A percentile compares a stretch with the other conserved stretches of the same genome.
phyloP scores from a whole-genome alignment of 257 asterid genomes.

The Solanum rostratum region DNA sequence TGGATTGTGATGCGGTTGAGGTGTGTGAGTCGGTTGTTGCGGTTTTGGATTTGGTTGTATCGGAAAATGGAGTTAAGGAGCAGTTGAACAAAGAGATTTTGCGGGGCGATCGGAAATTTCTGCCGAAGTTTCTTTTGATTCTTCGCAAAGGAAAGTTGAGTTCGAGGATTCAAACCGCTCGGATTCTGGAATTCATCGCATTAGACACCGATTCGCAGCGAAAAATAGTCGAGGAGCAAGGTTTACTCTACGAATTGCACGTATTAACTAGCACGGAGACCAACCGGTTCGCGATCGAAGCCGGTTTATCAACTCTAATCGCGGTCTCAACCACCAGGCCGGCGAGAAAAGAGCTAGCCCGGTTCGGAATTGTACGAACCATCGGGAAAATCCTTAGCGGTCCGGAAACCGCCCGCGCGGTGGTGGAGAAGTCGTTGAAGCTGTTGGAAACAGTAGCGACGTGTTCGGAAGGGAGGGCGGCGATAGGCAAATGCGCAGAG shows the following conservation, averaged over 20 bases:
- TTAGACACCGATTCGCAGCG: conserved; percentile 45
- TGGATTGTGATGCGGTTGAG: conserved; percentile 27
- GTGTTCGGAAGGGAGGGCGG: conserved; percentile 74
- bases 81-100: conserved; percentile 26
- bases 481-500: conserved; percentile 39
- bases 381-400: conserved; percentile 35
- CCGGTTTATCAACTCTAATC: conserved; percentile 44
- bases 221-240: conserved; percentile 36
- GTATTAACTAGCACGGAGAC: conserved; percentile 17
- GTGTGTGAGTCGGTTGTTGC: conserved; percentile 36
- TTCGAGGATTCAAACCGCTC: conserved; percentile 50
- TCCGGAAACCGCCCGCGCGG: conserved; percentile 16
- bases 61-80: conserved; percentile 33
- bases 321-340: conserved; percentile 39
- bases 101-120: conserved; percentile 14
- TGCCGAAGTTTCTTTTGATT: conserved; percentile 26
- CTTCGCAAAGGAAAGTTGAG: conserved; percentile 36
- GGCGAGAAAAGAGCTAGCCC: conserved; percentile 60
- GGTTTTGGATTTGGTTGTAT: conserved; percentile 39
- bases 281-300: conserved; percentile 22
- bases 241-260: conserved; percentile 38
- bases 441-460: conserved; percentile 43
- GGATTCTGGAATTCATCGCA: conserved; percentile 40
- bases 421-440: conserved; percentile 37
- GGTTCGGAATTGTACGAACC: conserved; percentile 47